Base-by-base conservation (phyloP, 176 grass and related monocot genomes). In the Poa pratensis region DNA sequence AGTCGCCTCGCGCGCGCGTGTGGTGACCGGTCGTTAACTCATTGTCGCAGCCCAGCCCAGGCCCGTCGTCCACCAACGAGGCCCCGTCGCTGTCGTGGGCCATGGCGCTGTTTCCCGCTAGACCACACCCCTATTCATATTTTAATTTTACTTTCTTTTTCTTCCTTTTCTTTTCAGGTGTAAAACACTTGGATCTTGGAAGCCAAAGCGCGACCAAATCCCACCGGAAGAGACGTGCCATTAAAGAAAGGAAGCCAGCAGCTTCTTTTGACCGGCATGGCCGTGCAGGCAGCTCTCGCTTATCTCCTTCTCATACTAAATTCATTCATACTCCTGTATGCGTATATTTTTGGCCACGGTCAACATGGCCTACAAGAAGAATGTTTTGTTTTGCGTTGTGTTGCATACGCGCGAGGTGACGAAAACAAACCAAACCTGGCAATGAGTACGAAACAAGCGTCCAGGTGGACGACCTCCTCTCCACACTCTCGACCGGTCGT, bases 191-290 rank as follows among this genome's bases (percentile, higher is more conserved):
- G 9, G 43, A 20, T 22, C 24, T 63, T 30, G 8, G 43, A 45
- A 18, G 7, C 42, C 70, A 73, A 24, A 49, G n/a, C 77, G 43
- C 77, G 88, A 81, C 82, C 82, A 67, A 66, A 89, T 85, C 77
- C 60, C 82, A 80, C 51, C 3, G 22, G 72, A 30, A 32, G 64
- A 86, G 65, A 55, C 83, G 79, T 83, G 84, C 79, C 0, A 20
- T 0, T 28, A 48, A 86, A 90, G 73, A 52, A 83, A 49, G 42
- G 42, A 9, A 74, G 57, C 8, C 23, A 24, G 73, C 23, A 24
- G 73, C 74, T 73, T 80, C 80, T 90, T 87, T 86, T 87, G 84
- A 80, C 84, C 89, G 49, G 0, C 78, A 4, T 19, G 43, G 14
- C 43, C 4, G 40, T 81, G 83, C 51, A 73, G n/a, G 43, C 58